Evolutionary conservation across 371 early-diverging fungal species (phyloP).

Genomic region (Chytridium lagenaria): DNA sequence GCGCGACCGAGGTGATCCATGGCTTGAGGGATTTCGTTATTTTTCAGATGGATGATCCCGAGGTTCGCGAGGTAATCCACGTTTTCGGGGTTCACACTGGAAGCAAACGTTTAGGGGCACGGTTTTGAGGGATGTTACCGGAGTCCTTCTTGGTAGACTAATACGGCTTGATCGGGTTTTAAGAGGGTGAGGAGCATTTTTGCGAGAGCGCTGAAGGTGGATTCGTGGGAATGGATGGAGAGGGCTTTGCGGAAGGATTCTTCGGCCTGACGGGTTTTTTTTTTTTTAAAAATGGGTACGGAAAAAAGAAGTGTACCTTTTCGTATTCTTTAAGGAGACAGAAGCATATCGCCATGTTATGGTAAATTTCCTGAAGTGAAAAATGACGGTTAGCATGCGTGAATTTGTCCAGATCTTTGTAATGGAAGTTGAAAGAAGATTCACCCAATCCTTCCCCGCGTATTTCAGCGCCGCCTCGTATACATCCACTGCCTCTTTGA

Average conservation of each 20-base stretch:
- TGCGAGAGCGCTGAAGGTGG: conserved; percentile 1
- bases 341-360: conserved; percentile 7
- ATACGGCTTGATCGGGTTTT: not conserved
- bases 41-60: not conserved
- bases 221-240: conserved; percentile 6
- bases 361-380: not conserved
- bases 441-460: conserved; percentile 9
- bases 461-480: conserved; percentile 3
- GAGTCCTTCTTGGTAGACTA: not conserved
- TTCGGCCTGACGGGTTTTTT: not conserved
- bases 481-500: not conserved
- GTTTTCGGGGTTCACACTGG: conserved; percentile 4
- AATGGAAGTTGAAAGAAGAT: not conserved
- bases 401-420: not conserved
- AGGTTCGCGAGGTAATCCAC: not conserved
- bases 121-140: not conserved
- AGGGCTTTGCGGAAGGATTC: conserved; percentile 6
- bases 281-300: not conserved
- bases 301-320: not conserved
- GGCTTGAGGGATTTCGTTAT: not conserved
- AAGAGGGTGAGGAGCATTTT: not conserved
- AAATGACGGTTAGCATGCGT: not conserved
- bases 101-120: not conserved
- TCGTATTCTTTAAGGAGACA: not conserved
- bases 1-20: not conserved